A percentile compares a stretch with the other conserved stretches of the same genome.
These are phyloP conservation scores for Quercus glauca DNA, from an alignment of 306 rosid species.

Conservation along the genomic window DNA sequence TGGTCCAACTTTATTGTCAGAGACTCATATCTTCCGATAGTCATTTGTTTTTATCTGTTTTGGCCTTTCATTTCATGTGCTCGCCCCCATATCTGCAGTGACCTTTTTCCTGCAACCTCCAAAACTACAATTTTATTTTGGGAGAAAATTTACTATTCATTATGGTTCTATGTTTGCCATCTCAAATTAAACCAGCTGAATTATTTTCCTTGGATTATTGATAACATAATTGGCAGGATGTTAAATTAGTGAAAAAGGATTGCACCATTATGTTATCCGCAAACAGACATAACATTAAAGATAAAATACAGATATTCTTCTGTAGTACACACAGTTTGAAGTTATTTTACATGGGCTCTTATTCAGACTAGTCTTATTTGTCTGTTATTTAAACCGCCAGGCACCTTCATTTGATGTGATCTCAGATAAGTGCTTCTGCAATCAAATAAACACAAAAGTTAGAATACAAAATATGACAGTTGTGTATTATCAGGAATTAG, in stretches of 20 bases:
- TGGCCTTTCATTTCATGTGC: neutral
- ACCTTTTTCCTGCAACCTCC: neutral
- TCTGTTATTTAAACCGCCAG: neutral
- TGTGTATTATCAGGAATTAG: neutral
- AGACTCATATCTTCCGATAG: neutral
- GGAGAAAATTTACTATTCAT: too few relatives aligned
- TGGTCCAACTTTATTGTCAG: neutral
- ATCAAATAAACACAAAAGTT: neutral
- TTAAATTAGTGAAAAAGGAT: neutral
- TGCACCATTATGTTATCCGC: neutral
- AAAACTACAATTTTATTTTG: neutral
- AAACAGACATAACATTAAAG: neutral
- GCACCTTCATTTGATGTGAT: neutral
- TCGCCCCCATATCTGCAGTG: neutral
- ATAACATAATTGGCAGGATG: neutral
- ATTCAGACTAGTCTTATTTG: neutral
- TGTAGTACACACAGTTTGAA: neutral
- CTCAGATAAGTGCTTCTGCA: neutral
- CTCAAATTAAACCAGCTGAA: neutral
- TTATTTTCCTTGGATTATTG: neutral
- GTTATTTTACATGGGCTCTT: neutral
- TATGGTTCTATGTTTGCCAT: neutral
- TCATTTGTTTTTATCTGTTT: neutral
- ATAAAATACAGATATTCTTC: neutral
- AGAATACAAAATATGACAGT: neutral